These are phyloP conservation scores for Talaromyces rugulosus DNA, from an alignment of 2,329 filamentous ascomycete species.

Conservation along the genomic window DNA sequence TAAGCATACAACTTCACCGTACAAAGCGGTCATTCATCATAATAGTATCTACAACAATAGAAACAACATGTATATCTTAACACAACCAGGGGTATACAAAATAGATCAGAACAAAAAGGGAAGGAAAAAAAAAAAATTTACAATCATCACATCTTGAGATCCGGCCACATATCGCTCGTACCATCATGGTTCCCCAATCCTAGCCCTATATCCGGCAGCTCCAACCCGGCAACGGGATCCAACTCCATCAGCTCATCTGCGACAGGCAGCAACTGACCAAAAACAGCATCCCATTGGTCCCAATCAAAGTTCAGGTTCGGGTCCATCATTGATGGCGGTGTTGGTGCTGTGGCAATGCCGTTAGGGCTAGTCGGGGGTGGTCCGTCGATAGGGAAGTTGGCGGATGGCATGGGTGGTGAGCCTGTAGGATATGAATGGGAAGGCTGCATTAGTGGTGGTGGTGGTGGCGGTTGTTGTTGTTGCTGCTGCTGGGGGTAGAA, in stretches of 20 bases:
- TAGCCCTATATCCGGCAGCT: slow-evolving; percentile 25
- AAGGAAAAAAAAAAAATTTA: neutral
- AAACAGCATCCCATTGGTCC: slow-evolving; percentile 48
- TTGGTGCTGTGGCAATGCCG: slow-evolving; percentile 20
- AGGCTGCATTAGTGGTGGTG: neutral
- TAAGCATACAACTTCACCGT: neutral
- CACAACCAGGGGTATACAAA: neutral
- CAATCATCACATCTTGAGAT: neutral
- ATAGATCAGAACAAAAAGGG: neutral
- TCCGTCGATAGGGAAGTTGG: neutral
- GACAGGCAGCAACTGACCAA: slow-evolving; percentile 43
- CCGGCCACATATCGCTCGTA: neutral
- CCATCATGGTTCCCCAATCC: slow-evolving; percentile 6
- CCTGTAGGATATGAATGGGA: neutral
- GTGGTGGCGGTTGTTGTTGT: slow-evolving; percentile 3
- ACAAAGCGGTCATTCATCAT: neutral
- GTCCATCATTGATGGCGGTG: slow-evolving; percentile 34
- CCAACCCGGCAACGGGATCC: slow-evolving; percentile 33
- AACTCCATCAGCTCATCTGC: slow-evolving; percentile 42
- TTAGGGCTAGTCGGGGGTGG: slow-evolving; percentile 2
- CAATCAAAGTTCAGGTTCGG: slow-evolving; percentile 45
- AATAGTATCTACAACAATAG: neutral
- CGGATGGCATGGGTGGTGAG: neutral
- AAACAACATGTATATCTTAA: neutral
- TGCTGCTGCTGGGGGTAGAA: slow-evolving; percentile 1